These are phyloP conservation scores for Bipolaris gigantea DNA, from an alignment of 2,329 filamentous ascomycete genomes.

Conservation along the genomic window DNA sequence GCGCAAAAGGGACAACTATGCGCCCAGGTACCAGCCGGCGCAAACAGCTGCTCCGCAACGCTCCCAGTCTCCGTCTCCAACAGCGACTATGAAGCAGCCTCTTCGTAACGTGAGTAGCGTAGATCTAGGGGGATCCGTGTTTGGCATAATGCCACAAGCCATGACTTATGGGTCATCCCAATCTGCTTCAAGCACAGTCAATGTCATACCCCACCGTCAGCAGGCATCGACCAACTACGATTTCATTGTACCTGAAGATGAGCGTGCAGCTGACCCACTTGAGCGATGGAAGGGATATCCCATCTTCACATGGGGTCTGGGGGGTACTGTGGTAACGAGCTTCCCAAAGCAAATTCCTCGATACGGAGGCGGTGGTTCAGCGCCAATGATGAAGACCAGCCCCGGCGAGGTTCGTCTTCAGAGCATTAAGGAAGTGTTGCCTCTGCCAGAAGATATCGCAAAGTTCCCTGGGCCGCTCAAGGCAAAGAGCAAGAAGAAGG, in stretches of 20 bases:
- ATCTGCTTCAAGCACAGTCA: constrained; percentile 15
- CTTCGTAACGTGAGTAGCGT: constrained; percentile 44
- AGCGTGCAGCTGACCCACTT: constrained; percentile 69
- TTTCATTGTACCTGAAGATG: constrained; percentile 60
- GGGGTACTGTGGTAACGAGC: constrained; percentile 77
- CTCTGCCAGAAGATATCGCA: constrained; percentile 69
- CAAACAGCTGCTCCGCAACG: constrained; percentile 37
- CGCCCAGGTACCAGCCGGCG: constrained; percentile 54
- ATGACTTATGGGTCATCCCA: constrained; percentile 38
- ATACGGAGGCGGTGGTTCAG: constrained; percentile 72
- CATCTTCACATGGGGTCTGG: constrained; percentile 84
- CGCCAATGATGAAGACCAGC: constrained; percentile 78
- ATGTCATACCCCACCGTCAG: constrained; percentile 38
- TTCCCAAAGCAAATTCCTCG: constrained; percentile 89
- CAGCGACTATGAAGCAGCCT: constrained; percentile 55
- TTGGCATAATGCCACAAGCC: constrained; percentile 50
- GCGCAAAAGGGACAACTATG: constrained; percentile 42
- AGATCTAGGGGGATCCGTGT: constrained; percentile 59
- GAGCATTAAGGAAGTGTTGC: constrained; percentile 72
- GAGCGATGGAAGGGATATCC: constrained; percentile 90
- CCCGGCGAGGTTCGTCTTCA: constrained; percentile 81
- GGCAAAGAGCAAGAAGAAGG: constrained; percentile 94
- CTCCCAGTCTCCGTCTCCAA: constrained; percentile 63
- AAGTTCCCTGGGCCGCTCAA: constrained; percentile 90
- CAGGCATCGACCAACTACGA: constrained; percentile 55